Evolutionary conservation across 2,329 filamentous ascomycete species (phyloP).

Genomic region (Fusarium robinianum): DNA sequence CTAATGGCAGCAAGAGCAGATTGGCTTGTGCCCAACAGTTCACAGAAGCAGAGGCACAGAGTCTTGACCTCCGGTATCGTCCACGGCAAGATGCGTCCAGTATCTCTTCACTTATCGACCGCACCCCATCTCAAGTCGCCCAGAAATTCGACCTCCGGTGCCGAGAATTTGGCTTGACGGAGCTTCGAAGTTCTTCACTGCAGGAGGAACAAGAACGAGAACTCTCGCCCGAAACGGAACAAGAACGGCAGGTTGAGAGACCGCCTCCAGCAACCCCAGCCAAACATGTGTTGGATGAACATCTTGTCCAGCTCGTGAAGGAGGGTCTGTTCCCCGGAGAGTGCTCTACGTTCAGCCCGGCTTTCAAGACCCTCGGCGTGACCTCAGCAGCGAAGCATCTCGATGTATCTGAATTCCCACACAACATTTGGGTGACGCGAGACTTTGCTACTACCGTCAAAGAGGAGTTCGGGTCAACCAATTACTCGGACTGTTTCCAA

Average conservation of each 20-base stretch:
- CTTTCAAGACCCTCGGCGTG: constrained; percentile 18
- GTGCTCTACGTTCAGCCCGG: constrained; percentile 4
- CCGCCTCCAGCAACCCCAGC: constrained; percentile 44
- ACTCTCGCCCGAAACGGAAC: constrained; percentile 65
- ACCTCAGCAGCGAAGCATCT: constrained; percentile 28
- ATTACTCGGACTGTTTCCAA: constrained; percentile 28
- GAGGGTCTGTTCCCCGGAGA: constrained; percentile 3
- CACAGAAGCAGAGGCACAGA: constrained; percentile 59
- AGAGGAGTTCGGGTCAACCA: neutral
- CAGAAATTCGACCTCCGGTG: neutral
- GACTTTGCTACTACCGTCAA: constrained; percentile 28
- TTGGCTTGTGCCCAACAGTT: constrained; percentile 47
- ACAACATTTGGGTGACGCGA: constrained; percentile 16
- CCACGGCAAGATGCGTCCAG: constrained; percentile 31
- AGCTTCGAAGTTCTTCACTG: constrained; percentile 38
- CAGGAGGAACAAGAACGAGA: constrained; percentile 73
- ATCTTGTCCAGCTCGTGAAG: constrained; percentile 40
- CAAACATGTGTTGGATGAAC: constrained; percentile 48
- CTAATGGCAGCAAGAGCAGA: neutral
- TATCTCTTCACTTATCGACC: neutral
- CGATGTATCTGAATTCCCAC: constrained; percentile 16
- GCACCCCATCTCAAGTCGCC: neutral
- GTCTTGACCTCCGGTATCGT: constrained; percentile 56
- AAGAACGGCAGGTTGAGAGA: constrained; percentile 59
- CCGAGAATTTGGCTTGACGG: constrained; percentile 13